A percentile compares a stretch with the other conserved stretches of the same genome.
Evolutionary conservation across 2,329 filamentous ascomycete species (phyloP).

Genomic region (Davidsoniella eucalypti): DNA sequence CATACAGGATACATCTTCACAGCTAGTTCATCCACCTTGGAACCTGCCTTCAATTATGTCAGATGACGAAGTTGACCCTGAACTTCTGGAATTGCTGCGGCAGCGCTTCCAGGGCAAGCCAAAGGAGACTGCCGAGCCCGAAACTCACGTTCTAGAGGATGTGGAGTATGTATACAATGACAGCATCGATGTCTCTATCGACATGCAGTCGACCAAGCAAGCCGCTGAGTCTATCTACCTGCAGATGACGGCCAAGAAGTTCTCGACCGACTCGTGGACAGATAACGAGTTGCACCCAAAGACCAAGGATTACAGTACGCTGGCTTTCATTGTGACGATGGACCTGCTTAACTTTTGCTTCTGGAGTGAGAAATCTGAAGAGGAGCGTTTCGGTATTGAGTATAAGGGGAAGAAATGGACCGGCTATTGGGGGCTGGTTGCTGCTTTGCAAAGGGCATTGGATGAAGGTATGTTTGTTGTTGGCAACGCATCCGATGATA

Average conservation of each 20-base stretch:
- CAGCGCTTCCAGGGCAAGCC: constrained; percentile 54
- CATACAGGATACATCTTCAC: too few species aligned
- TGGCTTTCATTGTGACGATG: constrained; percentile 94
- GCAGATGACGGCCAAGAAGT: constrained; percentile 69
- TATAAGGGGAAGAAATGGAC: constrained; percentile 75
- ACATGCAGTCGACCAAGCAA: constrained; percentile 64
- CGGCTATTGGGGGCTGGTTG: constrained; percentile 89
- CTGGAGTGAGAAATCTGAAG: constrained; percentile 60
- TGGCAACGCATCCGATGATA: background rate
- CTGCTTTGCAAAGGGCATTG: constrained; percentile 67
- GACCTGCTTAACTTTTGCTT: constrained; percentile 95
- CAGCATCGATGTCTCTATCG: constrained; percentile 78
- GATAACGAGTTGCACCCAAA: constrained; percentile 83
- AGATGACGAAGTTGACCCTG: constrained; percentile 78
- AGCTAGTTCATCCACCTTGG: too few species aligned
- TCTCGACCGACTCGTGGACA: constrained; percentile 75
- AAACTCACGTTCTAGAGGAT: constrained; percentile 66
- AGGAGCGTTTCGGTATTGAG: constrained; percentile 64
- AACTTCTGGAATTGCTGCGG: constrained; percentile 72
- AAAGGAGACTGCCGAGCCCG: constrained; percentile 39
- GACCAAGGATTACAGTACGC: constrained; percentile 57
- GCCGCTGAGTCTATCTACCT: constrained; percentile 66
- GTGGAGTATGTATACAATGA: constrained; percentile 85
- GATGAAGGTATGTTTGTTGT: constrained; percentile 49
- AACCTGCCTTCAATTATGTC: constrained; percentile 42